A percentile compares a stretch with the other conserved stretches of the same genome.
phyloP scores from a whole-genome alignment of 2,329 filamentous ascomycete species.

The Macrophomina pseudophaseolina region DNA sequence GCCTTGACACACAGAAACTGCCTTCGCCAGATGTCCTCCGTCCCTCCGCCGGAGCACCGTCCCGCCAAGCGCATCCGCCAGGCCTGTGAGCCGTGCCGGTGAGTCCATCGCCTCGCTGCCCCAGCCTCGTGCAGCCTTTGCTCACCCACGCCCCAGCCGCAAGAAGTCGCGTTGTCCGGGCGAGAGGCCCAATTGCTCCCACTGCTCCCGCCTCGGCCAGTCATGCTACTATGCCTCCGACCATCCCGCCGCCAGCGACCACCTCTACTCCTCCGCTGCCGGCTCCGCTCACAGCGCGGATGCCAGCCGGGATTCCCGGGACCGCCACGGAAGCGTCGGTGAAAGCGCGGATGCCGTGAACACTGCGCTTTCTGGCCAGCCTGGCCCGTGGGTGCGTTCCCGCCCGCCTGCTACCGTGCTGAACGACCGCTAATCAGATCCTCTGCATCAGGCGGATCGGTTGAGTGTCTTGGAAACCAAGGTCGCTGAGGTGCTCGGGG shows the following conservation, averaged over 20 bases:
- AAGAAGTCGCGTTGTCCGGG: constrained; percentile 60
- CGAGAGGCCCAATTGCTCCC: constrained; percentile 56
- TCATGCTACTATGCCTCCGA: constrained; percentile 40
- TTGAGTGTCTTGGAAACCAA: constrained; percentile 18
- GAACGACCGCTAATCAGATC: not conserved
- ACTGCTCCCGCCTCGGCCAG: constrained; percentile 56
- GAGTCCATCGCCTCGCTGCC: constrained; percentile 16
- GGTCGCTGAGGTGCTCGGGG: constrained; percentile 19
- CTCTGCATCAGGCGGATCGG: constrained; percentile 1
- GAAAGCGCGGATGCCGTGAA: not conserved
- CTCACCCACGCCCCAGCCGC: constrained; percentile 41
- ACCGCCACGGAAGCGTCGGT: constrained; percentile 2
- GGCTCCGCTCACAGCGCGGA: not conserved
- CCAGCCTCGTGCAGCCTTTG: not conserved
- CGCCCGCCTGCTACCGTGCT: too few relatives aligned
- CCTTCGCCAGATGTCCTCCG: not conserved
- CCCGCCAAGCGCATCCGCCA: constrained; percentile 30
- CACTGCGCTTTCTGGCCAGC: not conserved
- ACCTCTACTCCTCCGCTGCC: not conserved
- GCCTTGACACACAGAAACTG: constrained; percentile 3
- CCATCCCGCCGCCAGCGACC: constrained; percentile 41
- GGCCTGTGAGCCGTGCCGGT: constrained; percentile 47
- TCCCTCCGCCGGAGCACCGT: constrained; percentile 18
- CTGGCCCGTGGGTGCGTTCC: constrained; percentile 3
- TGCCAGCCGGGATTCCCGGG: not conserved